These are phyloP conservation scores for Colletotrichum neosansevieriae DNA, from an alignment of 2,329 filamentous ascomycete species.

Conservation along the genomic window DNA sequence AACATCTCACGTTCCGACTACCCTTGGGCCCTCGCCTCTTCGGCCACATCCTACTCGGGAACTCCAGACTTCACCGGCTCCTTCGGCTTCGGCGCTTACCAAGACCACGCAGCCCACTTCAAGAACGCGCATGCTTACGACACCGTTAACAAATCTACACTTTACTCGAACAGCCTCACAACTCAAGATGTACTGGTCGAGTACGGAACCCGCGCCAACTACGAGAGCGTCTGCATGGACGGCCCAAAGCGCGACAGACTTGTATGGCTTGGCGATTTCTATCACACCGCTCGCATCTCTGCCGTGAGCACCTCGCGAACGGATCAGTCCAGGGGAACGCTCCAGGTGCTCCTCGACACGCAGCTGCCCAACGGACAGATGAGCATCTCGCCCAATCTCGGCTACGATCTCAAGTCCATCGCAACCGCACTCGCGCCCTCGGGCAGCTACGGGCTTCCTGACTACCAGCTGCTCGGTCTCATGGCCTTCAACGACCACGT, in stretches of 20 bases:
- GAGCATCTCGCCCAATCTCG: slow-evolving; percentile 35
- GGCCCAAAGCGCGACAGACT: slow-evolving; percentile 70
- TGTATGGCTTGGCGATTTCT: slow-evolving; percentile 71
- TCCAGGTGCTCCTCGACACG: slow-evolving; percentile 47
- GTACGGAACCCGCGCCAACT: slow-evolving; percentile 51
- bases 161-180: slow-evolving; percentile 48
- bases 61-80: slow-evolving; percentile 43
- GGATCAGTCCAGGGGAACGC: slow-evolving; percentile 51
- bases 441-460: slow-evolving; percentile 23
- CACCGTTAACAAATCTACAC: slow-evolving; percentile 45
- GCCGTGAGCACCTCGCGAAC: slow-evolving; percentile 49
- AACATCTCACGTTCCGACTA: slow-evolving; percentile 37
- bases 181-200: slow-evolving; percentile 50
- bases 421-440: slow-evolving; percentile 9
- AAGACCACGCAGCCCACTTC: slow-evolving; percentile 53
- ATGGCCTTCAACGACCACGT: slow-evolving; percentile 40
- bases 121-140: slow-evolving; percentile 49
- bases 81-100: slow-evolving; percentile 56
- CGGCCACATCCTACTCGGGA: not conserved
- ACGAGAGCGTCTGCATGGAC: slow-evolving; percentile 53
- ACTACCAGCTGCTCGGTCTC: slow-evolving; percentile 43
- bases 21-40: slow-evolving; percentile 30
- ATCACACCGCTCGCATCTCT: slow-evolving; percentile 54
- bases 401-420: slow-evolving; percentile 31
- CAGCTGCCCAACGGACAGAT: slow-evolving; percentile 38